Evolutionary conservation across 2,329 filamentous ascomycete genomes (phyloP).

Genomic region (Aspergillus fumigatiaffinis): DNA sequence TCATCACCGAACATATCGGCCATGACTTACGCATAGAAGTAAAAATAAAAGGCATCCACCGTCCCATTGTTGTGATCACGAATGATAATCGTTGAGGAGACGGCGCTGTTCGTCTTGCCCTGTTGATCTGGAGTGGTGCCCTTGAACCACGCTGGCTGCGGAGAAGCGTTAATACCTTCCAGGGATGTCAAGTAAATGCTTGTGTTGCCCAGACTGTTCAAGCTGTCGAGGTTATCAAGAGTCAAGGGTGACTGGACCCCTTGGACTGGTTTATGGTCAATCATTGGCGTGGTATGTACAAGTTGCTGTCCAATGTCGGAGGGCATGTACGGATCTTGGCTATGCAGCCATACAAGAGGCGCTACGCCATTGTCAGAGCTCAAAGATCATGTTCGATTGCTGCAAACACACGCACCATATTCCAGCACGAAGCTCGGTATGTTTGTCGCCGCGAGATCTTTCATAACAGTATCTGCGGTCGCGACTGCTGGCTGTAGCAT

Average conservation of each 20-base stretch:
- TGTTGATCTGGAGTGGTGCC: conserved; percentile 52
- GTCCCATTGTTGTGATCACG: conserved; percentile 52
- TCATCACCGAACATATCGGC: too few relatives aligned
- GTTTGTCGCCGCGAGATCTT: conserved; percentile 8
- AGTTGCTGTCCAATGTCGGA: conserved; percentile 48
- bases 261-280: conserved; percentile 40
- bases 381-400: background rate
- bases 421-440: conserved; percentile 45
- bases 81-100: conserved; percentile 53
- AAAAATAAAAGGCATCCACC: conserved; percentile 61
- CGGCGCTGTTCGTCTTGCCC: conserved; percentile 50
- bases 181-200: conserved; percentile 49
- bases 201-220: conserved; percentile 45
- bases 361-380: conserved; percentile 31
- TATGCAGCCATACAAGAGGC: conserved; percentile 50
- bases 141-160: conserved; percentile 45
- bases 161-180: conserved; percentile 42
- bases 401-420: conserved; percentile 36
- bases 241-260: conserved; percentile 40
- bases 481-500: background rate
- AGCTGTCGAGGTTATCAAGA: conserved; percentile 45
- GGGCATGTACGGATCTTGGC: conserved; percentile 47
- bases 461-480: background rate
- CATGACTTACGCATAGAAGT: conserved; percentile 52
- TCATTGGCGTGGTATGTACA: conserved; percentile 43